Percentiles rank a stretch among this genome's conserved stretches.
phyloP scores from a whole-genome alignment of 2,329 filamentous ascomycete genomes.

The Pseudopithomyces maydicus region DNA sequence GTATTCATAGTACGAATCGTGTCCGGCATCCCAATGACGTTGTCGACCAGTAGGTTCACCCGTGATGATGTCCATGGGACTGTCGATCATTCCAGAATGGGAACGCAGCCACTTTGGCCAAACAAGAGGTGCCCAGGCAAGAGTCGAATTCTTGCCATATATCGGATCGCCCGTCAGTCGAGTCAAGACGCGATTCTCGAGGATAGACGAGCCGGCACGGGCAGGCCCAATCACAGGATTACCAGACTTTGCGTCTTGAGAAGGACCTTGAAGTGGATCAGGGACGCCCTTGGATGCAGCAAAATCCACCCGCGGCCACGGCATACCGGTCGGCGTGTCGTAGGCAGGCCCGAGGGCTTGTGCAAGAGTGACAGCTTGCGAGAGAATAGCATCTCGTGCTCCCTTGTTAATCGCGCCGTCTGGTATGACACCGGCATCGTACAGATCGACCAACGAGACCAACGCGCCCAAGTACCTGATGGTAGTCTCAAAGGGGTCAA shows the following conservation, averaged over 20 bases:
- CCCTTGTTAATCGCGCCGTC: slow-evolving; percentile 34
- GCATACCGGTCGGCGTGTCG: slow-evolving; percentile 49
- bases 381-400: slow-evolving; percentile 40
- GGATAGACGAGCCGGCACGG: slow-evolving; percentile 50
- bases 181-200: slow-evolving; percentile 51
- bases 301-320: slow-evolving; percentile 53
- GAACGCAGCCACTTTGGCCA: slow-evolving; percentile 49
- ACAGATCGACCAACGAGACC: slow-evolving; percentile 47
- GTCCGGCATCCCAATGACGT: slow-evolving; percentile 51
- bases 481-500: slow-evolving; percentile 51
- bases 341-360: slow-evolving; percentile 46
- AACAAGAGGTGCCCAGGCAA: slow-evolving; percentile 52
- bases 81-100: slow-evolving; percentile 49
- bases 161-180: slow-evolving; percentile 46
- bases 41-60: slow-evolving; percentile 45
- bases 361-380: slow-evolving; percentile 45
- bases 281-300: slow-evolving; percentile 37
- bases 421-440: slow-evolving; percentile 48
- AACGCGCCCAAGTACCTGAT: slow-evolving; percentile 49
- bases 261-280: slow-evolving; percentile 34
- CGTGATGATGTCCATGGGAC: slow-evolving; percentile 51
- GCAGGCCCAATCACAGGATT: slow-evolving; percentile 48
- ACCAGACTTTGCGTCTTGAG: slow-evolving; percentile 33
- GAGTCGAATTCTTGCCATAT: slow-evolving; percentile 50
- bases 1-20: slow-evolving; percentile 52